Evolutionary conservation across 805 yeast genomes (phyloP).

Genomic region (Sugiyamaella valdiviana): DNA sequence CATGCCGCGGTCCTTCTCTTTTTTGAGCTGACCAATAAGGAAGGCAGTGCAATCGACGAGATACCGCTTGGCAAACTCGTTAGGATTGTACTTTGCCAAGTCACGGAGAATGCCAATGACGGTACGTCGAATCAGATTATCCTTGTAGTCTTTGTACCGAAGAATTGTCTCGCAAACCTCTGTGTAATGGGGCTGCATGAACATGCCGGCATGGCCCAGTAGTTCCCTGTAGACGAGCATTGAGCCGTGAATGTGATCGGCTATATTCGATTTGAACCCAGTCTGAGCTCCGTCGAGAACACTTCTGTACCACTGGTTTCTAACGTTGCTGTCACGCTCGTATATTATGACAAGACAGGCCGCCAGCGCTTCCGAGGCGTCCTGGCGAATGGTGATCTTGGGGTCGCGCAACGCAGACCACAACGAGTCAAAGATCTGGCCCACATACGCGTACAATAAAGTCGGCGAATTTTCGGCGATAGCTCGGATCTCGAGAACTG

Average conservation of each 20-base stretch:
- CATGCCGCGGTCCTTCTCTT: conserved; percentile 67
- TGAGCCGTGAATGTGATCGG: conserved; percentile 82
- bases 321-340: conserved; percentile 64
- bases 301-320: conserved; percentile 68
- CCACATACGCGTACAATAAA: conserved; percentile 67
- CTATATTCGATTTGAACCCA: conserved; percentile 43
- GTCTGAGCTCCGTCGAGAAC: conserved; percentile 62
- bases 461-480: conserved; percentile 86
- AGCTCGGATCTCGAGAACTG: conserved; percentile 73
- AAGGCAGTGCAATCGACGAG: conserved; percentile 73
- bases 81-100: conserved; percentile 70
- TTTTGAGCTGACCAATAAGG: conserved; percentile 70
- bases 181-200: conserved; percentile 64
- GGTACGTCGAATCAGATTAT: conserved; percentile 70
- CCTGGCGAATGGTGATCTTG: conserved; percentile 66
- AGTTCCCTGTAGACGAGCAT: conserved; percentile 76
- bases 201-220: conserved; percentile 62
- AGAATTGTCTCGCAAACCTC: conserved; percentile 71
- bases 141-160: conserved; percentile 68
- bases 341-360: conserved; percentile 73
- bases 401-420: conserved; percentile 86
- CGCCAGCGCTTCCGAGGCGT: conserved; percentile 75
- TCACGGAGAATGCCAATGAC: conserved; percentile 79
- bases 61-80: conserved; percentile 69
- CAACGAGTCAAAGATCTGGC: conserved; percentile 69